These are phyloP conservation scores for Sarocladium kiliense DNA, from an alignment of 2,329 filamentous ascomycete species.

Conservation along the genomic window DNA sequence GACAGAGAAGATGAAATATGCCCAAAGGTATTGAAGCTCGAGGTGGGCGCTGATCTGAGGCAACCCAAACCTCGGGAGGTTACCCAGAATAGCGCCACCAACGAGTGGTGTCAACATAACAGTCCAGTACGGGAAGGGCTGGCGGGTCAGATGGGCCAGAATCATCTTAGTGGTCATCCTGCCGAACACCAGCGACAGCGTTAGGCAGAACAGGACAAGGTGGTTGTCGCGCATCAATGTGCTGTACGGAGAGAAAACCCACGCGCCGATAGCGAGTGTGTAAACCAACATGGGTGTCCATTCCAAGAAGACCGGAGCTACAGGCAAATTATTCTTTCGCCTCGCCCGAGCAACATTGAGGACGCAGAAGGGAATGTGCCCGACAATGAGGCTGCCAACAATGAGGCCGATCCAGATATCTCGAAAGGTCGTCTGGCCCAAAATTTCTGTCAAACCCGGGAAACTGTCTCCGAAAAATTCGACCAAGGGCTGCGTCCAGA, in stretches of 20 bases:
- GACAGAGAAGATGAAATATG: conserved; percentile 76
- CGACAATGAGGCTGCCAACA: conserved; percentile 57
- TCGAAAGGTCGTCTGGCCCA: conserved; percentile 70
- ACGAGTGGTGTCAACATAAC: conserved; percentile 83
- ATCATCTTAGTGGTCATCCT: conserved; percentile 99
- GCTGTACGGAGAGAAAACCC: conserved; percentile 88
- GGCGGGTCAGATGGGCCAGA: conserved; percentile 84
- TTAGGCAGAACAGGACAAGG: conserved; percentile 85
- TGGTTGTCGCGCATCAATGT: conserved; percentile 77
- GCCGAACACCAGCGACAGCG: conserved; percentile 95
- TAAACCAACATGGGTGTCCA: conserved; percentile 90
- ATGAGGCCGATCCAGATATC: conserved; percentile 83
- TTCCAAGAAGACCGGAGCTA: conserved; percentile 82
- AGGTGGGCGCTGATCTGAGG: conserved; percentile 56
- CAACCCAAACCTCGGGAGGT: conserved; percentile 73
- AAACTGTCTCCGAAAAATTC: conserved; percentile 56
- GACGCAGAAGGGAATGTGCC: conserved; percentile 85
- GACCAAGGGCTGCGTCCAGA: conserved; percentile 76
- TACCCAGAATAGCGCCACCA: conserved; percentile 75
- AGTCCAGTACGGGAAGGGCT: conserved; percentile 97
- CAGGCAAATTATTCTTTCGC: conserved; percentile 62
- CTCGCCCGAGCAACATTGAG: conserved; percentile 79
- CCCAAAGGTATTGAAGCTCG: conserved; percentile 78
- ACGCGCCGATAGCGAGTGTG: conserved; percentile 67
- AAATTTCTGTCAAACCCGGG: conserved; percentile 47